Percentiles rank a stretch among this genome's conserved stretches.
Conservation (phyloP, 75 land plant genomes). For the Pinus taeda region DNA sequence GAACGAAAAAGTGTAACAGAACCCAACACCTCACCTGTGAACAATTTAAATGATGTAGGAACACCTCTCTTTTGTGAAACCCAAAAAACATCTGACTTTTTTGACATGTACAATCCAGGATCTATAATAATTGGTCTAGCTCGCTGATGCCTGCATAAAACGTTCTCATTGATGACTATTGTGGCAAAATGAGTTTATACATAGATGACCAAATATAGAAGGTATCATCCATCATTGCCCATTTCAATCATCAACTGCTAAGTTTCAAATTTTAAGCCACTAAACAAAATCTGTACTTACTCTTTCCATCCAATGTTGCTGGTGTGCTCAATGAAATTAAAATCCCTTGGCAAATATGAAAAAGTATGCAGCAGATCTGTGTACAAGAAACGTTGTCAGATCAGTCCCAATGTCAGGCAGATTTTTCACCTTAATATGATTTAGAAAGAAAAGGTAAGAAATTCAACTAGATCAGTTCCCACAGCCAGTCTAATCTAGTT, state of each 20-base stretch:
- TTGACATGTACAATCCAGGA: conserved; percentile 83
- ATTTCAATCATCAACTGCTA: no score
- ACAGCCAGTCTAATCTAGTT: no score
- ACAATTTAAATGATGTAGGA: conserved; percentile 81
- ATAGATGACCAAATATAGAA: no score
- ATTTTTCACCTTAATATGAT: background rate
- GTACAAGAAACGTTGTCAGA: background rate
- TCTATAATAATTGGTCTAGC: conserved; percentile 86
- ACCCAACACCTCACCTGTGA: conserved; percentile 51
- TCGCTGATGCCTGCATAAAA: conserved; percentile 56
- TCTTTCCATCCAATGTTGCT: conserved; percentile 75
- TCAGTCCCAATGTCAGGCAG: background rate
- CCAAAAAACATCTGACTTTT: conserved; percentile 85
- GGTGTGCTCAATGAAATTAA: conserved; percentile 78
- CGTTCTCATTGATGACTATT: background rate
- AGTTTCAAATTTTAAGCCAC: no score
- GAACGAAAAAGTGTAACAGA: background rate
- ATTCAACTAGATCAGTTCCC: no score
- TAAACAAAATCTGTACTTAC: conserved; percentile 22
- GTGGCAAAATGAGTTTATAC: no score
- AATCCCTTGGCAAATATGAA: conserved; percentile 58
- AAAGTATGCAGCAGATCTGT: conserved; percentile 65
- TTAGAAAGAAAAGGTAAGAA: no score
- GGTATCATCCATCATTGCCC: no score
- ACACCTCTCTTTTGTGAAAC: conserved; percentile 72